Evolutionary conservation across 2,329 filamentous ascomycete species (phyloP).

Genomic region (Arthrinium puccinioides): DNA sequence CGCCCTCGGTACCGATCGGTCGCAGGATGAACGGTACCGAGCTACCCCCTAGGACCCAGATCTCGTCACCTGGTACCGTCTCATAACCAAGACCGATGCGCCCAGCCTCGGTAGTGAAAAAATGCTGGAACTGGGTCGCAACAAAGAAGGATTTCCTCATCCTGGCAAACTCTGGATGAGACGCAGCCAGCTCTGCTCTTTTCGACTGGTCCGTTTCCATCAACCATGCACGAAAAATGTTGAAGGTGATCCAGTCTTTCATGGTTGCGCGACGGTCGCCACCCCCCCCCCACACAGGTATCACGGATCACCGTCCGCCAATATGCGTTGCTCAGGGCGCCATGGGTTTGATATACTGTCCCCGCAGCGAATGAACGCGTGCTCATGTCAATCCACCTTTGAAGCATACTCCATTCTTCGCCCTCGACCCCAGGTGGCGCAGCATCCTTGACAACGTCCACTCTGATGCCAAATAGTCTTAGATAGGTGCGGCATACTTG

Average conservation of each 20-base stretch:
- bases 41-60: constrained; percentile 1
- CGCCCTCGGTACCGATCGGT: background rate
- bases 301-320: background rate
- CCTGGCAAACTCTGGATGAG: background rate
- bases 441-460: background rate
- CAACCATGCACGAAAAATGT: background rate
- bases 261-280: background rate
- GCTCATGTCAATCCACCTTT: background rate
- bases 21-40: constrained; percentile 2
- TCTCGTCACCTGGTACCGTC: constrained; percentile 1
- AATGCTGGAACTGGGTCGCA: background rate
- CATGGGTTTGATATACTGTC: no score
- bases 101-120: constrained; percentile 1
- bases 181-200: background rate
- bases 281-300: background rate
- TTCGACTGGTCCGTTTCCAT: background rate
- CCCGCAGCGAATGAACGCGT: no score
- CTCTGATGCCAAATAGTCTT: background rate
- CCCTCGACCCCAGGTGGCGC: background rate
- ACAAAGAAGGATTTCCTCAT: background rate
- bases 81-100: constrained; percentile 3
- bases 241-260: constrained; percentile 2
- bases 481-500: background rate
- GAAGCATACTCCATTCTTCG: background rate
- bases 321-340: no score